Base-by-base conservation (phyloP, 306 rosid species). In the Trifolium subterraneum region DNA sequence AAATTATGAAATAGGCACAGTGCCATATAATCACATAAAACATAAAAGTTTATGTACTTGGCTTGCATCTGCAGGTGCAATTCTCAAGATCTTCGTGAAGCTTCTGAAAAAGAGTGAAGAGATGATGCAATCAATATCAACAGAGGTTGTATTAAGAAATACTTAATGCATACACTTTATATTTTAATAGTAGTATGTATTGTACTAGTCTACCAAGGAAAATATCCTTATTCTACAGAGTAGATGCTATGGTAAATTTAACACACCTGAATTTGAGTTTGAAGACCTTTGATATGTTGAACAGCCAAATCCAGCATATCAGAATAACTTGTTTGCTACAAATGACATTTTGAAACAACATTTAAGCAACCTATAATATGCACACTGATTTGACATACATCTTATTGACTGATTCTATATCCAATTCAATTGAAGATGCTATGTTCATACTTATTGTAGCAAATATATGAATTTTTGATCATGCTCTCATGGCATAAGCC, bases 241-340 rank as follows among this genome's bases (percentile, higher is more conserved):
- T 19, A 29, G 20, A 56, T 25, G 62, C 42, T 16, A 63, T 15
- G 62, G 61, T 64, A 55, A 39, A 0, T 42, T 61, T 36, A 38
- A 79, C 96, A 31, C 62, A 92, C 99, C 99, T 92, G 89, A 73
- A 94, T 90, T 79, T 94, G 93, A 86, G 73, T 76, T 82, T 92
- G 99, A 74, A 94, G 97, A 60, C 98, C 99, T 78, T 88, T 94
- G 78, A 94, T 94, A 66, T 94, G 99, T 70, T 94, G 96, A 80
- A 94, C 99, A 3, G 99, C 99, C 78, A 94, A 82, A 82, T 94
- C 98, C 68, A 94, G 86, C 99, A 94, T 94, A 87, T 94, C 99
- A 18, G 99, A 64, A 72, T 94, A 94, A 88, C 99, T 92, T 67
- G 99, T 94, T 94, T 94, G 98, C 99, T 94, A 87, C 79, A 83